These are phyloP conservation scores for Xylaria sp. DNA, from an alignment of 2,329 filamentous ascomycete species.

Conservation along the genomic window DNA sequence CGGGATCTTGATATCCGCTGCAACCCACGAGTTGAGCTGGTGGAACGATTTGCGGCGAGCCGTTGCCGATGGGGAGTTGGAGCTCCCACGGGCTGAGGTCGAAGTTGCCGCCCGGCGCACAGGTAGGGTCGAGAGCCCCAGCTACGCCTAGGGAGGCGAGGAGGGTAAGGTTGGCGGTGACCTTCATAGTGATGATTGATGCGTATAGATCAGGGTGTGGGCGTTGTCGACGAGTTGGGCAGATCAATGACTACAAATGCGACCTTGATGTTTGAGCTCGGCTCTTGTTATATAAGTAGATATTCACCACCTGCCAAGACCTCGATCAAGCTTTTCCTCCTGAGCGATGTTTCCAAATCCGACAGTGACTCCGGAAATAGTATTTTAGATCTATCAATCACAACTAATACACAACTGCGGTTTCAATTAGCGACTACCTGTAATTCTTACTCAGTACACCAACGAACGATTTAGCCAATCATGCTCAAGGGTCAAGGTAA, in stretches of 20 bases:
- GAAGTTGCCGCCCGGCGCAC: conserved; percentile 34
- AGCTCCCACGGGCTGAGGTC: conserved; percentile 36
- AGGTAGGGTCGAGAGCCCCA: conserved; percentile 27
- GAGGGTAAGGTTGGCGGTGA: conserved; percentile 9
- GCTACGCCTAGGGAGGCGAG: conserved; percentile 29
- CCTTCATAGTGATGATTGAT: conserved; percentile 26
- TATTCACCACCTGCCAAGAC: conserved; percentile 1
- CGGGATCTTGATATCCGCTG: conserved; percentile 33
- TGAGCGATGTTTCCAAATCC: conserved; percentile 22
- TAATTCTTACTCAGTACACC: conserved; percentile 1
- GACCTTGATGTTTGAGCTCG: conserved; percentile 7
- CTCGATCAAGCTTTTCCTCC: conserved; percentile 11
- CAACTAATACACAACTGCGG: conserved; percentile 8
- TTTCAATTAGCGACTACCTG: conserved; percentile 3
- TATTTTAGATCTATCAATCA: conserved; percentile 27
- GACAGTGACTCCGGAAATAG: conserved; percentile 16
- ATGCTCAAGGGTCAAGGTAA: conserved; percentile 8
- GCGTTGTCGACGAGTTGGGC: conserved; percentile 7
- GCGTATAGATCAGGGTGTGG: conserved; percentile 3
- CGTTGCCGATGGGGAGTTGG: conserved; percentile 34
- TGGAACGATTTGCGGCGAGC: conserved; percentile 29
- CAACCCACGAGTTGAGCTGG: conserved; percentile 29
- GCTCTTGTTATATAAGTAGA: conserved; percentile 24
- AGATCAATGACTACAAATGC: conserved; percentile 16
- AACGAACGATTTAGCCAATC: conserved; percentile 16